phyloP scores from a whole-genome alignment of 2,329 filamentous ascomycete species.

The Claviceps sorghi region DNA sequence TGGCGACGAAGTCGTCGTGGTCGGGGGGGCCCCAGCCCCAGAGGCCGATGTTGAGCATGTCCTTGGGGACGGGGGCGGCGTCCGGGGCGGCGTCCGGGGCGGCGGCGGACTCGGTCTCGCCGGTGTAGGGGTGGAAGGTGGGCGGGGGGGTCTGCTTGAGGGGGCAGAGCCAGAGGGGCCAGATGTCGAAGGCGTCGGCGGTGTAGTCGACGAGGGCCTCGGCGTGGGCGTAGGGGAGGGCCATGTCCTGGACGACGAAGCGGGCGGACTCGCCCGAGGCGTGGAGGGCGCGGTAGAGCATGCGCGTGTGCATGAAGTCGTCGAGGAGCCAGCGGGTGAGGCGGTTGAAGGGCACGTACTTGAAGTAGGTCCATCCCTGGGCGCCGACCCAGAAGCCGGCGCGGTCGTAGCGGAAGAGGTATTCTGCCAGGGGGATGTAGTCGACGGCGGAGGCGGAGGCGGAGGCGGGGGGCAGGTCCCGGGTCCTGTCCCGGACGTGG shows the following conservation, averaged over 20 bases:
- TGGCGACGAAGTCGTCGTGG: conserved; percentile 44
- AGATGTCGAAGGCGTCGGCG: conserved; percentile 34
- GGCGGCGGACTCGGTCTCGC: conserved; percentile 13
- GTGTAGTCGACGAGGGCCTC: conserved; percentile 43
- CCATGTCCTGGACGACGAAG: conserved; percentile 56
- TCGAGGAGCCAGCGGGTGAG: conserved; percentile 55
- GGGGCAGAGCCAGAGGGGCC: conserved; percentile 47
- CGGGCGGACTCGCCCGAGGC: conserved; percentile 48
- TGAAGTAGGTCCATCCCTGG: conserved; percentile 54
- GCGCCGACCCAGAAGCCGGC: conserved; percentile 61
- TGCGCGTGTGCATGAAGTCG: conserved; percentile 58
- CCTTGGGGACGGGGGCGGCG: conserved; percentile 8
- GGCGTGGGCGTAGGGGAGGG: conserved; percentile 37
- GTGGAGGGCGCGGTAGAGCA: conserved; percentile 60
- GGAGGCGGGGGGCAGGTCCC: conserved; percentile 1
- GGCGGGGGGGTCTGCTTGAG: conserved; percentile 33
- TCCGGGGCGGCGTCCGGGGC: not conserved
- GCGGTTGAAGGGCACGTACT: conserved; percentile 46
- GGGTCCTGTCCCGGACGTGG: conserved; percentile 40
- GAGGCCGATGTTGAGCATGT: conserved; percentile 51
- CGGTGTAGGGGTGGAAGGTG: conserved; percentile 41
- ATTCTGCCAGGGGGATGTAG: conserved; percentile 54
- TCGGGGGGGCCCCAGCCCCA: conserved; percentile 61
- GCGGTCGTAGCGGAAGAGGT: conserved; percentile 64
- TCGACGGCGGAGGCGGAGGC: conserved; percentile 23